These are phyloP conservation scores for Lasiodiplodia sp. DNA, from an alignment of 2,329 filamentous ascomycete genomes.

Conservation along the genomic window DNA sequence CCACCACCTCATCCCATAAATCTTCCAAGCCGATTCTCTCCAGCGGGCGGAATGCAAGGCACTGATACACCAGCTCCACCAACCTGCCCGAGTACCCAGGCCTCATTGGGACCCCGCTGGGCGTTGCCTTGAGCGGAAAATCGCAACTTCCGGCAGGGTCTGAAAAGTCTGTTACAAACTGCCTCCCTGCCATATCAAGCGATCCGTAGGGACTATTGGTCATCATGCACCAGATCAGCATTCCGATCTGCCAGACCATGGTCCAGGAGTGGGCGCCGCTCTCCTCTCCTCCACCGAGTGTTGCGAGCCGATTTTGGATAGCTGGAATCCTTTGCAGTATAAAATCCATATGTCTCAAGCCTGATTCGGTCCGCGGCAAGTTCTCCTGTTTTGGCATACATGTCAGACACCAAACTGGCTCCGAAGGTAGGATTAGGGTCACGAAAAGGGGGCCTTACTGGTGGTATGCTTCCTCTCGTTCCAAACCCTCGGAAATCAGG, in stretches of 20 bases:
- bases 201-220: not conserved
- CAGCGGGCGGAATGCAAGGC: not conserved
- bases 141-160: not conserved
- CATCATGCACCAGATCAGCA: not conserved
- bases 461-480: not conserved
- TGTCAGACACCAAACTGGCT: not conserved
- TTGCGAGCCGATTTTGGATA: not conserved
- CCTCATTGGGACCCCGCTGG: not conserved
- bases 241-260: constrained; percentile 13
- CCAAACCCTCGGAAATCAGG: not conserved
- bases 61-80: constrained; percentile 15
- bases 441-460: not conserved
- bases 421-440: not conserved
- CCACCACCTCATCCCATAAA: not conserved
- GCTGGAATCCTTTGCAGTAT: too few species aligned
- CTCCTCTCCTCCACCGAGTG: not conserved
- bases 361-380: not conserved
- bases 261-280: not conserved
- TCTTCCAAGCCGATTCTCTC: constrained; percentile 8
- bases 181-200: not conserved
- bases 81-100: constrained; percentile 10
- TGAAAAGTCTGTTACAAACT: not conserved
- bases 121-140: not conserved
- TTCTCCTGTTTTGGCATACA: not conserved
- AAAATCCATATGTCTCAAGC: not conserved